phyloP scores from a whole-genome alignment of 1,284 basidiomycete genomes.

The Pseudozyma sp. region DNA sequence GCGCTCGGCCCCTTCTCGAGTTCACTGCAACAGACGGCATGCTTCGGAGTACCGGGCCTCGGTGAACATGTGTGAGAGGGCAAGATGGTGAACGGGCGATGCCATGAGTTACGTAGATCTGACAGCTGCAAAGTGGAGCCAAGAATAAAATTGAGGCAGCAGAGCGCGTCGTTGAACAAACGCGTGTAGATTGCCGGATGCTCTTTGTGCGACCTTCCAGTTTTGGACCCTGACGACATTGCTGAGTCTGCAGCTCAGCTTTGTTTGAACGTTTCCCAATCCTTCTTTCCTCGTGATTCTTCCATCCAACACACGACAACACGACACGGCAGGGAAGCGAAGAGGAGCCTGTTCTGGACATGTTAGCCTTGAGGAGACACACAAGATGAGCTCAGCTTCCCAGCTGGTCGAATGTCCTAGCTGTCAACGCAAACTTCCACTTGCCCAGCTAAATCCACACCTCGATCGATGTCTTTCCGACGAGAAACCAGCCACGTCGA shows the following conservation, averaged over 20 bases:
- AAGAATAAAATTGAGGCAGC: too few species aligned
- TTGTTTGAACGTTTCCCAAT: neutral
- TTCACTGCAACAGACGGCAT: too few species aligned
- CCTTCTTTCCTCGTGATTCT: neutral
- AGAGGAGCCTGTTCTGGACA: too few species aligned
- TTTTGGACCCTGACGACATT: conserved; percentile 1
- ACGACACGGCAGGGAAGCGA: neutral
- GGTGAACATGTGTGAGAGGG: too few species aligned
- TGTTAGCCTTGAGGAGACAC: neutral
- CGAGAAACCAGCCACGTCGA: neutral
- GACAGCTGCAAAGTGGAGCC: too few species aligned
- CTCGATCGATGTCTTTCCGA: conserved; percentile 58
- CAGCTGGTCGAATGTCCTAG: conserved; percentile 58
- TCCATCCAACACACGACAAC: neutral
- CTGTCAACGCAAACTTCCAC: conserved; percentile 48
- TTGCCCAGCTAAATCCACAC: conserved; percentile 60
- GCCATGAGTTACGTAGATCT: too few species aligned
- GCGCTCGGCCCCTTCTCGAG: too few species aligned
- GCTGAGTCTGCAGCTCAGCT: neutral
- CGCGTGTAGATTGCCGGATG: too few species aligned
- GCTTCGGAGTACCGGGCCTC: too few species aligned
- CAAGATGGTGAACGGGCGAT: too few species aligned
- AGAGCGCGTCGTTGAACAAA: too few species aligned
- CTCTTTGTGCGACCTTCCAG: neutral
- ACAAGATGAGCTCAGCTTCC: conserved; percentile 28